Base-by-base conservation (phyloP, 2,329 filamentous ascomycete genomes). In the Lachnellula willkommii region DNA sequence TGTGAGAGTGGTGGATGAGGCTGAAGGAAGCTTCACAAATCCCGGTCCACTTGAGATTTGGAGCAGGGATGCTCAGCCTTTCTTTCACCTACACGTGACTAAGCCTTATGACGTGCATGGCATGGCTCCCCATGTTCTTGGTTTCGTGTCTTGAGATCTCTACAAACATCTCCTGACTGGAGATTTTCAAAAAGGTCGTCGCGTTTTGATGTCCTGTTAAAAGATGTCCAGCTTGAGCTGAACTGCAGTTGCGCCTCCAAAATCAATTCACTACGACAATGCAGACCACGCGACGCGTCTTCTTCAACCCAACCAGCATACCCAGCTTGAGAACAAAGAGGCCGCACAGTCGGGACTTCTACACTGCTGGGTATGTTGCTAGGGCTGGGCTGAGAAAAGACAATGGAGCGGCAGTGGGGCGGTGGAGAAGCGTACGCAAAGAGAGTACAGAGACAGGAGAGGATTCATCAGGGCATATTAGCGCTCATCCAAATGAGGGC, bases 391-490 rank as follows among this genome's bases (percentile, higher is more conserved):
- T 61, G 35, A 59, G 52, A 32, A 56, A 57, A 6, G 52, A 22
- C n/a, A 37, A 51, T 47, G 24, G 49, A n/a, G 48, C 47, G 48
- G 24, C 47, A 20, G 45, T 47, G 20, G 45, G 45, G 9, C 56
- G 24, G 22, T 61, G 56, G 63, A 64, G 47, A 51, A 59, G 59
- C 47, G 57, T 63, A 53, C 69, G 66, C 52, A 78, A 72, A 72
- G 71, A 76, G 65, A 79, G 73, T 26, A 73, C 74, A 22, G 68
- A 72, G 54, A 72, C 78, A 11, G 82, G 80, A 51, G 82, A 83
- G 62, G 79, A 88, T 65, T 84, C 88, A 60, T 83, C 83, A 9
- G 93, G 94, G 0, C 91, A 96, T 66, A 96, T 97, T 63, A 76
- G 80, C n/a, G 80, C 88, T 11, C 79, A 77, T 2, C 74, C 85